A percentile compares a stretch with the other conserved stretches of the same genome.
These are phyloP conservation scores for Ceratonia siliqua DNA, from an alignment of 306 rosid genomes.

Conservation along the genomic window DNA sequence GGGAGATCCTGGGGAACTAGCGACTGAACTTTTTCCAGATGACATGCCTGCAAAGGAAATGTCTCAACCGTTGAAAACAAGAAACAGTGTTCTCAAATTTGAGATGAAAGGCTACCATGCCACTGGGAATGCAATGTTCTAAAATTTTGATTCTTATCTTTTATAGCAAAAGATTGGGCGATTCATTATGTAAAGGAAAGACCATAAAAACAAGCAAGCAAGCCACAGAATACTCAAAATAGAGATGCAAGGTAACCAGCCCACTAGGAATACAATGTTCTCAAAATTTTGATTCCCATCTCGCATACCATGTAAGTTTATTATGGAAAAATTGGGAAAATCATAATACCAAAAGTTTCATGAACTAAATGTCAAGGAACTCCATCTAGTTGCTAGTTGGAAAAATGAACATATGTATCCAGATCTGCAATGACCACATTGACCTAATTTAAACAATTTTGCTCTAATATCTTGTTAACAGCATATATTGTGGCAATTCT, in stretches of 20 bases:
- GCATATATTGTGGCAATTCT: not conserved
- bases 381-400: not conserved
- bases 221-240: not conserved
- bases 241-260: not conserved
- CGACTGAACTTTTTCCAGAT: constrained; percentile 43
- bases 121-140: not conserved
- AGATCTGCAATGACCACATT: not conserved
- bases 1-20: constrained; percentile 64
- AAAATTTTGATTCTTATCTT: not conserved
- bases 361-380: not conserved
- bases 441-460: not conserved
- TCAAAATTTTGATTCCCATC: not conserved
- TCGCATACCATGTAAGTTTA: not conserved
- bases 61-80: not conserved
- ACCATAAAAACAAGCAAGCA: not conserved
- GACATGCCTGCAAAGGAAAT: constrained; percentile 59
- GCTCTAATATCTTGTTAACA: not conserved
- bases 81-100: not conserved
- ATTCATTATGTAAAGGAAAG: not conserved
- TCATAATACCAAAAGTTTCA: not conserved
- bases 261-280: not conserved
- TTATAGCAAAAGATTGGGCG: not conserved
- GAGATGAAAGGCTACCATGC: not conserved
- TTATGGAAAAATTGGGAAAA: not conserved
- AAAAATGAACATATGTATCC: not conserved